Evolutionary conservation across 2,329 filamentous ascomycete genomes (phyloP), one percentile per base, ranked within the genome.

Genomic region (Monilinia polystroma): DNA sequence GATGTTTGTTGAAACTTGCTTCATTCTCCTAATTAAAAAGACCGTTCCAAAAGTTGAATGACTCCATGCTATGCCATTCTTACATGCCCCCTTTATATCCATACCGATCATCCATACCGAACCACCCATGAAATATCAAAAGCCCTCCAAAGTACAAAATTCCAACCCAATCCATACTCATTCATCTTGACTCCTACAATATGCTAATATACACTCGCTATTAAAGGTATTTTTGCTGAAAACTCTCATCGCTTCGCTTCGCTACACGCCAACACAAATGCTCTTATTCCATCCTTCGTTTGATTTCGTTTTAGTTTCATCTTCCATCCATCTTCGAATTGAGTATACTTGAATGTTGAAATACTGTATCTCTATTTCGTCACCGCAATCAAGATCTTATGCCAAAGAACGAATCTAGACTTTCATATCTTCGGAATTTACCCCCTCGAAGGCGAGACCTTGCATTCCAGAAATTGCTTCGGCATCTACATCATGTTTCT

Each of bases 381-480:
- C 20, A 26, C 29, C 20, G 45, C 29, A 23, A 60, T 38, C 29
- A 51, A 35, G 7, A 7, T 26, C n/a, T 69, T 49, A 11, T 10
- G 8, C n/a, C n/a, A 10, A 11, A 23, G n/a, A n/a, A 14, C 18
- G n/a, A 4, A 12, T 26, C n/a, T 69, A 73, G 32, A 71, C 63
- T 55, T 70, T 72, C 65, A 68, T 68, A 54, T 73, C 68, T 35
- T 73, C 57, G 6, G 70, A 69, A 4, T 69, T 66, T 55, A 72
- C 69, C 72, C 80, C 79, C 67, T 82, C 80, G 47, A 85, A 70
- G 63, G 79, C 78, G 63, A 88, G 75, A 68, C 84, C 80, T 77
- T 82, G 81, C 77, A 88, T 76, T 65, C 86, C 86, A 23, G 85
- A 87, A 64, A 88, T 87, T 38, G 86, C 71, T 75, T 88, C 85